Evolutionary conservation across 345 rosid species (phyloP).

Genomic region (Euphorbia lathyris): DNA sequence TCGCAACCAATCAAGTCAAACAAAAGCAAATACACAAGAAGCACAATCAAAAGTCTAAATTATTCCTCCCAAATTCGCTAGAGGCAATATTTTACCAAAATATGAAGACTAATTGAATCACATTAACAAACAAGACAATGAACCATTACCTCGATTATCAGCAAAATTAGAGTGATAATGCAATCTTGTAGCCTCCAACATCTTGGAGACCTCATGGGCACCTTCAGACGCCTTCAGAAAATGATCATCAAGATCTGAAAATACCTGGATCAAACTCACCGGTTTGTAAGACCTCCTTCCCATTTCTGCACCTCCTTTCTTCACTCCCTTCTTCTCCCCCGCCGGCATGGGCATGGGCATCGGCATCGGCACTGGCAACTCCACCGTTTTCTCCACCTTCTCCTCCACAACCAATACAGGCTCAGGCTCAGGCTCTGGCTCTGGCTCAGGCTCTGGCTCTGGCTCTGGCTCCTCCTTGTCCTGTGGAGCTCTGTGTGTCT

Average conservation of each 20-base stretch:
- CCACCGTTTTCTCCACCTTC: constrained; percentile 21
- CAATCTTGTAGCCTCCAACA: constrained; percentile 89
- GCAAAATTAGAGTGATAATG: constrained; percentile 99
- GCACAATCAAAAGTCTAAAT: not conserved
- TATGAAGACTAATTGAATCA: not conserved
- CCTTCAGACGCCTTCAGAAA: constrained; percentile 88
- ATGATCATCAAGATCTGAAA: constrained; percentile 72
- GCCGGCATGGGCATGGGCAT: constrained; percentile 25
- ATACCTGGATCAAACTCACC: constrained; percentile 47
- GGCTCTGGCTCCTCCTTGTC: constrained; percentile 14
- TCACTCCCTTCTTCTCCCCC: constrained; percentile 43
- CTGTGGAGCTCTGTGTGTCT: constrained; percentile 32
- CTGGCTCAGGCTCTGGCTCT: constrained; percentile 8
- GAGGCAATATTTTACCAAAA: not conserved
- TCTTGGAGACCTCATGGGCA: constrained; percentile 88
- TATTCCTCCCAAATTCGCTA: not conserved
- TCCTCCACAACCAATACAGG: constrained; percentile 11
- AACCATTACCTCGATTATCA: constrained; percentile 69
- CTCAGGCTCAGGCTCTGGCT: not conserved
- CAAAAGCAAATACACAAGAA: not conserved
- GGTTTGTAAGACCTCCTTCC: constrained; percentile 18
- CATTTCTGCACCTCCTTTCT: constrained; percentile 26
- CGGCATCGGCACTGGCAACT: constrained; percentile 24
- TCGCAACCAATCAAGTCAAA: not conserved
- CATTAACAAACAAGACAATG: not conserved